Evolutionary conservation across 208 protist genomes (phyloP).

Genomic region (Leishmania braziliensis): DNA sequence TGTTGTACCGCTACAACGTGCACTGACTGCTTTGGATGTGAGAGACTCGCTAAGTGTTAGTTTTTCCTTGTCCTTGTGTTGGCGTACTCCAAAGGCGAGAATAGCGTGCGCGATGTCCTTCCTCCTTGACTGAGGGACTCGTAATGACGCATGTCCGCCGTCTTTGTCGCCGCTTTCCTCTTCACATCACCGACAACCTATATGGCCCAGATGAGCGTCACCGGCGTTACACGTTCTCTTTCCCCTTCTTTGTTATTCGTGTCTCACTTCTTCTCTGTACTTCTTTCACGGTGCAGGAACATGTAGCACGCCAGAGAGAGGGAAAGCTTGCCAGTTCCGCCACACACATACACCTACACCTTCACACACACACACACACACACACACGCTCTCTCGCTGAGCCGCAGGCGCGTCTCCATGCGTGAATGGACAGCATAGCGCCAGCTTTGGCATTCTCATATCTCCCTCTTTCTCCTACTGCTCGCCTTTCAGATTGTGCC

Average conservation of each 20-base stretch:
- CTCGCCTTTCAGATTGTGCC: neutral
- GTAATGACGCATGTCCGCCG: neutral
- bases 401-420: neutral
- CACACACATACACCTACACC: neutral
- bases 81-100: neutral
- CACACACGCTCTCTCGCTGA: neutral
- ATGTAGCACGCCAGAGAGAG: neutral
- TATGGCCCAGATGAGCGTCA: neutral
- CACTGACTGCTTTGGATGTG: neutral
- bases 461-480: neutral
- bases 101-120: neutral
- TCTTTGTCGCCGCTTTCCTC: neutral
- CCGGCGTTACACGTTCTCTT: neutral
- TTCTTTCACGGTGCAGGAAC: neutral
- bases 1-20: neutral
- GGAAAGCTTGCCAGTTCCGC: neutral
- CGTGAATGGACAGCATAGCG: neutral
- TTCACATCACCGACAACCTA: neutral
- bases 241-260: neutral
- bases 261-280: neutral
- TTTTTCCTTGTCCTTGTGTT: neutral
- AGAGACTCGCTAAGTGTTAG: neutral
- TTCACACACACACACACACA: neutral
- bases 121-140: neutral
- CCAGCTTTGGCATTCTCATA: neutral